Evolutionary conservation across 768 basidiomycete genomes (phyloP).

Genomic region (Paxillus rubicundulus): DNA sequence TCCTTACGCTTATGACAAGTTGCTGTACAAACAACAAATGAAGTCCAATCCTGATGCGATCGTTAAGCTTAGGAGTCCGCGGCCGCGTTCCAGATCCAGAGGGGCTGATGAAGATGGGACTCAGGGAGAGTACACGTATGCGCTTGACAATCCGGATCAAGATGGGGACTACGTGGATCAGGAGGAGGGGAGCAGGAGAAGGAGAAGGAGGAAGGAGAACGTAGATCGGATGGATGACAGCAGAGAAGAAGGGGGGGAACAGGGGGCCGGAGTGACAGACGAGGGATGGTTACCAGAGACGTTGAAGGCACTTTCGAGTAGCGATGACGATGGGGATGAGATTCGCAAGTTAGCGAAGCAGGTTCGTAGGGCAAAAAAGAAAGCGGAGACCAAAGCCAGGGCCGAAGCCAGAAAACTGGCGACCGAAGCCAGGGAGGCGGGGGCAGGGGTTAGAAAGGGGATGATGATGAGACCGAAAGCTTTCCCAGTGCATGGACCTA

Average conservation of each 20-base stretch:
- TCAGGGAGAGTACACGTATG: constrained; percentile 29
- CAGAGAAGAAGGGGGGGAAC: not conserved
- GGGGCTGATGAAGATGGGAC: constrained; percentile 30
- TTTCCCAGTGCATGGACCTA: constrained; percentile 23
- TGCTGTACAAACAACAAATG: constrained; percentile 50
- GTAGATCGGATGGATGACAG: not conserved
- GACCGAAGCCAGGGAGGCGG: constrained; percentile 12
- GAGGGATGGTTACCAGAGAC: constrained; percentile 34
- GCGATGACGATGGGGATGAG: constrained; percentile 42
- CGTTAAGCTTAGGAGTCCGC: constrained; percentile 46
- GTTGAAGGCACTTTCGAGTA: constrained; percentile 37
- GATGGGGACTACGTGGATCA: constrained; percentile 27
- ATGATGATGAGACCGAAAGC: constrained; percentile 19
- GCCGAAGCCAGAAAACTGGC: constrained; percentile 18
- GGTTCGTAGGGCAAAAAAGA: constrained; percentile 31
- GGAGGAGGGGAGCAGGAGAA: constrained; percentile 11
- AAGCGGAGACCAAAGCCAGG: constrained; percentile 16
- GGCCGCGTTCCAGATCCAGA: constrained; percentile 23
- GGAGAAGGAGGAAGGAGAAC: constrained; percentile 4
- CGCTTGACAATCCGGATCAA: constrained; percentile 19
- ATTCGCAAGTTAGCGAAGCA: constrained; percentile 33
- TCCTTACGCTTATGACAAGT: constrained; percentile 59
- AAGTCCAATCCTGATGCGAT: constrained; percentile 64
- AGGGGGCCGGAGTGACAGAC: not conserved
- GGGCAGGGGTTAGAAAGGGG: constrained; percentile 11